Conservation (phyloP, 768 basidiomycete species). For the Tricholoma bakamatsutake region DNA sequence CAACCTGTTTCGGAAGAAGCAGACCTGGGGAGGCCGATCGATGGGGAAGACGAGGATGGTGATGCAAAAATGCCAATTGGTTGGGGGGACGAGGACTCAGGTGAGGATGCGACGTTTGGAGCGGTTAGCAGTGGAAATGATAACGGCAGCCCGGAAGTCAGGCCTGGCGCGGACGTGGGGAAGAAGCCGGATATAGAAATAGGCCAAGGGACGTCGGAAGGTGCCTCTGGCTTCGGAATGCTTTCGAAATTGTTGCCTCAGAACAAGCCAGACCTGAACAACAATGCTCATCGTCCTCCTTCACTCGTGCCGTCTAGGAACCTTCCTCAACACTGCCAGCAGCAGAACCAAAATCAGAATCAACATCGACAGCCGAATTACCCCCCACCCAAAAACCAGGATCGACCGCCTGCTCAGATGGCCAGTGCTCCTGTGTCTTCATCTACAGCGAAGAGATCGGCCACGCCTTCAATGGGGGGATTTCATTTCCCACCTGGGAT, state of each 20-base stretch:
- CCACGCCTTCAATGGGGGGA: slow-evolving; percentile 38
- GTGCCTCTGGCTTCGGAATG: not conserved
- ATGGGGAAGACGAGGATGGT: slow-evolving; percentile 21
- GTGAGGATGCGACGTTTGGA: slow-evolving; percentile 8
- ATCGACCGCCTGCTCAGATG: not conserved
- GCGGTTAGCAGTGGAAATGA: not conserved
- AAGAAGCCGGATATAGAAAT: not conserved
- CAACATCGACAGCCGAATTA: slow-evolving; percentile 3
- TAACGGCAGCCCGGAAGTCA: slow-evolving; percentile 11
- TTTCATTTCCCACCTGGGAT: slow-evolving; percentile 44
- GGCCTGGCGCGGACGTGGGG: not conserved
- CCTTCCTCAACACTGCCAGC: not conserved
- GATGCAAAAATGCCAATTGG: slow-evolving; percentile 35
- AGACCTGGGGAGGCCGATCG: slow-evolving; percentile 40
- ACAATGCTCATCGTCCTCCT: not conserved
- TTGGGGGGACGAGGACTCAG: slow-evolving; percentile 28
- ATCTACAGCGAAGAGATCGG: slow-evolving; percentile 15
- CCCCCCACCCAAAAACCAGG: not conserved
- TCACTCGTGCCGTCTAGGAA: not conserved
- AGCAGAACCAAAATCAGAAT: slow-evolving; percentile 15
- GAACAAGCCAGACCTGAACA: slow-evolving; percentile 4
- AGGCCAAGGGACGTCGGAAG: not conserved
- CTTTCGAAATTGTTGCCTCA: slow-evolving; percentile 3
- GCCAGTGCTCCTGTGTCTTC: not conserved
- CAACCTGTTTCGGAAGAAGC: slow-evolving; percentile 36